A percentile compares a stretch with the other conserved stretches of the same genome.
Conservation (phyloP, 169 alveolate species). For the Cryptosporidium viatorum region DNA sequence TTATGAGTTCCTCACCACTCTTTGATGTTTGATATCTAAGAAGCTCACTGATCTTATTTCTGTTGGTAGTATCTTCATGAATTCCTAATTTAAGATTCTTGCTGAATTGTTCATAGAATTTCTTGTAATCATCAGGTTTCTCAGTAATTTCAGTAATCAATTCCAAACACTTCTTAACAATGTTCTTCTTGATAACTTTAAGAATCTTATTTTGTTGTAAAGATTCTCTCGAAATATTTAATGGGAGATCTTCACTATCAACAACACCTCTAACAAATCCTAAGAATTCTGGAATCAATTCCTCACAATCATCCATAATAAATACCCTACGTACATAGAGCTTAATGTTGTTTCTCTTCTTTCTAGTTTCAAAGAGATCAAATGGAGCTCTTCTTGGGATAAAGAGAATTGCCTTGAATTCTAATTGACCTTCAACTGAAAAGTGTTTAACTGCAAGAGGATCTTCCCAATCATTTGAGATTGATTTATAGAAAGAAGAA, state of each 20-base stretch:
- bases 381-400: constrained; percentile 99
- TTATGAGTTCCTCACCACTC: constrained; percentile 97
- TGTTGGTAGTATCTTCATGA: constrained; percentile 98
- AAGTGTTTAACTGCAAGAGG: constrained; percentile 98
- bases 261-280: constrained; percentile 99
- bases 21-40: constrained; percentile 97
- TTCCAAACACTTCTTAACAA: constrained; percentile 98
- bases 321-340: constrained; percentile 99
- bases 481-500: constrained; percentile 97
- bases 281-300: constrained; percentile 99
- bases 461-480: constrained; percentile 99
- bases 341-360: constrained; percentile 98
- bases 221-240: constrained; percentile 97
- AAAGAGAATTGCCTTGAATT: constrained; percentile 98
- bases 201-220: constrained; percentile 98
- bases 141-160: constrained; percentile 97
- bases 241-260: constrained; percentile 99
- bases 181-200: constrained; percentile 97
- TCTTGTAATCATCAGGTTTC: constrained; percentile 98
- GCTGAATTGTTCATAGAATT: constrained; percentile 99
- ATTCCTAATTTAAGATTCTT: constrained; percentile 99
- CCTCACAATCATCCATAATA: constrained; percentile 99
- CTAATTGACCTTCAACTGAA: constrained; percentile 99
- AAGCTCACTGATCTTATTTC: constrained; percentile 94
- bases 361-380: constrained; percentile 98